Evolutionary conservation across 1,284 basidiomycete species (phyloP).

Genomic region (Garcileccinum viscosum): DNA sequence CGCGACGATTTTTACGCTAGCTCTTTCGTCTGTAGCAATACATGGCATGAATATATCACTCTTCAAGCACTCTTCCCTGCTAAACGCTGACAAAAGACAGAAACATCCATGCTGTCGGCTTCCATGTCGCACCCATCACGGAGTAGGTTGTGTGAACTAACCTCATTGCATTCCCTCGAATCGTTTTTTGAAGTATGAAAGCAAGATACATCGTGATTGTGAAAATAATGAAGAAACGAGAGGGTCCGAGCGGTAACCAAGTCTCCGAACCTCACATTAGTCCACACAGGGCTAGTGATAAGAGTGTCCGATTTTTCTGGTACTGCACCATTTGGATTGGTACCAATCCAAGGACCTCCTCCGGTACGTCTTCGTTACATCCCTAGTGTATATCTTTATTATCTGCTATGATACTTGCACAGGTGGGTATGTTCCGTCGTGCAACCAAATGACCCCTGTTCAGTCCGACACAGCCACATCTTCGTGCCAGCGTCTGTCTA

Average conservation of each 20-base stretch:
- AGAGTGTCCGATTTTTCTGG: no score
- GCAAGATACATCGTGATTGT: no score
- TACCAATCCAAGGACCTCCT: neutral
- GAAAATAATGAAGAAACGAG: neutral
- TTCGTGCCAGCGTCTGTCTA: neutral
- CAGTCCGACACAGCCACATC: neutral
- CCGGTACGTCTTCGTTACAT: neutral
- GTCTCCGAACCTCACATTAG: neutral
- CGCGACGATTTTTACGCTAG: neutral
- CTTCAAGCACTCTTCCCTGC: neutral
- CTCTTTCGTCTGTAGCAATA: neutral
- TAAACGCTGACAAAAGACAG: neutral
- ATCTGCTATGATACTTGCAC: neutral
- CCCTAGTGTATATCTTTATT: neutral
- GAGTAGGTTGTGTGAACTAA: neutral
- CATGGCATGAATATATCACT: neutral
- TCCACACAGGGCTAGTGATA: no score
- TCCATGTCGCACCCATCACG: no score
- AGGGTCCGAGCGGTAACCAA: neutral
- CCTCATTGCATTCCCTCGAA: neutral
- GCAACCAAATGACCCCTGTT: neutral
- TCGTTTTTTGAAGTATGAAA: no score
- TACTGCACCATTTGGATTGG: neutral
- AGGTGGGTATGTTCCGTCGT: neutral
- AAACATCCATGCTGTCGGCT: neutral